Conservation (phyloP, 139 green algal genomes). For the Volvox africanus region DNA sequence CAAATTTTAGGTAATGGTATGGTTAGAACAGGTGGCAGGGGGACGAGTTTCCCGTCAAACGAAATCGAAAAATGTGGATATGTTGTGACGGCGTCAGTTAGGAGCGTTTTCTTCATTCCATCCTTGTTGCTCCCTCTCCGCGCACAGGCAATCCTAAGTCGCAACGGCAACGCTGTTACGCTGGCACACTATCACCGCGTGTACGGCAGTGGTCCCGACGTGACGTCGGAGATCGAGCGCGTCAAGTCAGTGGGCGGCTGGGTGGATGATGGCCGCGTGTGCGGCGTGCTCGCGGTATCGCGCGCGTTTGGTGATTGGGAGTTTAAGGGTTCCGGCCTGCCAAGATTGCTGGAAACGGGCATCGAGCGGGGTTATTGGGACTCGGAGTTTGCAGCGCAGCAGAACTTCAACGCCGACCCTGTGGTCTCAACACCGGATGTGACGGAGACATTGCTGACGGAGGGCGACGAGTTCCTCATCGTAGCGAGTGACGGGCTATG, state of each 20-base stretch:
- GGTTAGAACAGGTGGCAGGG: too few relatives aligned
- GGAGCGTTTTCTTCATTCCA: too few relatives aligned
- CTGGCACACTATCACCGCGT: constrained; percentile 67
- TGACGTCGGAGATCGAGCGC: constrained; percentile 63
- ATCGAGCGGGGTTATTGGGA: constrained; percentile 59
- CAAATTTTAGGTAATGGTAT: too few relatives aligned
- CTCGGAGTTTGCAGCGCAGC: constrained; percentile 37
- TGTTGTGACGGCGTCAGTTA: too few relatives aligned
- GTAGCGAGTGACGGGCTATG: constrained; percentile 75
- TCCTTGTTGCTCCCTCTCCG: neutral
- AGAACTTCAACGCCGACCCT: constrained; percentile 68
- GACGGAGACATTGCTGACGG: constrained; percentile 40
- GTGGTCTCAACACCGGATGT: constrained; percentile 71
- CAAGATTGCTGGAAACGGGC: constrained; percentile 58
- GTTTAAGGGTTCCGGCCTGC: constrained; percentile 73
- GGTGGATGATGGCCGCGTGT: constrained; percentile 76
- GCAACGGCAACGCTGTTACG: constrained; percentile 42
- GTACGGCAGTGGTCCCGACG: constrained; percentile 64
- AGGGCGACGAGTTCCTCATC: constrained; percentile 74
- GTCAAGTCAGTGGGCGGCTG: constrained; percentile 70
- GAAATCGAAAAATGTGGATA: too few relatives aligned
- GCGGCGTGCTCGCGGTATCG: constrained; percentile 74
- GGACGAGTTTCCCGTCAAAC: too few relatives aligned
- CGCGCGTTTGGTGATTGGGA: constrained; percentile 78
- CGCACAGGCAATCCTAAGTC: constrained; percentile 58